Evolutionary conservation across 345 rosid species (phyloP).

Genomic region (Psidium guajava): DNA sequence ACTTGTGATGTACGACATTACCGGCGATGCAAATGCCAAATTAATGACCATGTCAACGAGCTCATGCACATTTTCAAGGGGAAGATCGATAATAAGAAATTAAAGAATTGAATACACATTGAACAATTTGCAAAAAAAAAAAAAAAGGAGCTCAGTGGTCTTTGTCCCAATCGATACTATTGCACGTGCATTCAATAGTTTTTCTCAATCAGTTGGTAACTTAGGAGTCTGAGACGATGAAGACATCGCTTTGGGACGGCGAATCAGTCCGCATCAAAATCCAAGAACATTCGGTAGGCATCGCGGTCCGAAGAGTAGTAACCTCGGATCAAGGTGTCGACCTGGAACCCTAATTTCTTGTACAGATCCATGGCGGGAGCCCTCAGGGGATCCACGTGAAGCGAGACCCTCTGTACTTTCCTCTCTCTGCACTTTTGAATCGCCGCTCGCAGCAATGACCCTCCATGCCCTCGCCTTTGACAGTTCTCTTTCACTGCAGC

Average conservation of each 20-base stretch:
- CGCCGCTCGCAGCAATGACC: slow-evolving; percentile 53
- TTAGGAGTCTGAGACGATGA: background rate
- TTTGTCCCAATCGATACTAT: background rate
- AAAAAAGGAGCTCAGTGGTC: background rate
- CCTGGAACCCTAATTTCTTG: slow-evolving; percentile 61
- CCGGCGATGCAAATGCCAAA: background rate
- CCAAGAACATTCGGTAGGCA: slow-evolving; percentile 72
- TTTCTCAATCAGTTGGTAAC: background rate
- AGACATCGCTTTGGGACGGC: background rate
- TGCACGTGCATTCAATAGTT: background rate
- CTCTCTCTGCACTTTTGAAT: slow-evolving; percentile 58
- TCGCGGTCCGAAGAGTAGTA: slow-evolving; percentile 63
- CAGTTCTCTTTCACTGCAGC: slow-evolving; percentile 52
- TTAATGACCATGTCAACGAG: background rate
- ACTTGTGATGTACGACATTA: background rate
- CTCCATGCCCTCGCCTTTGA: slow-evolving; percentile 65
- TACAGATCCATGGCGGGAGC: slow-evolving; percentile 56
- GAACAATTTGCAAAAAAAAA: background rate
- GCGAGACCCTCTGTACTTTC: slow-evolving; percentile 48
- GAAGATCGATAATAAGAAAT: background rate
- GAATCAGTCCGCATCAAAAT: background rate
- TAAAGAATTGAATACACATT: background rate
- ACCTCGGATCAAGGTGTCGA: slow-evolving; percentile 42
- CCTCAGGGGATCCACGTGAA: slow-evolving; percentile 75
- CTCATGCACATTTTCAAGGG: background rate